Evolutionary conservation across 768 basidiomycete genomes (phyloP).

Genomic region (Tylopilus plumbeoviolaceoides): DNA sequence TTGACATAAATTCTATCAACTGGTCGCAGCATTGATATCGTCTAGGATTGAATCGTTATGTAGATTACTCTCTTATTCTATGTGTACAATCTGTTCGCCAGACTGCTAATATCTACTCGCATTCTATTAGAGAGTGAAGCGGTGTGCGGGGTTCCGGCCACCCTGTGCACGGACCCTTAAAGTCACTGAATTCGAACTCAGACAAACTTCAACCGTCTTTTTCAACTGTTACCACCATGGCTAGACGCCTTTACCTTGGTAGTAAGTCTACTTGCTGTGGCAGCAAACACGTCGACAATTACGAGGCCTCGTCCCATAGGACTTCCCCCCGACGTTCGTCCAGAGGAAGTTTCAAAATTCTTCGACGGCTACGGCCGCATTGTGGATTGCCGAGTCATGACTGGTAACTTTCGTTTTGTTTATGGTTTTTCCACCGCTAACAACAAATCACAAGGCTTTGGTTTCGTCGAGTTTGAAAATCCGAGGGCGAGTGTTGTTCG

Average conservation of each 20-base stretch:
- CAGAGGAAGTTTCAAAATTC: constrained; percentile 81
- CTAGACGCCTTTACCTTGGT: constrained; percentile 82
- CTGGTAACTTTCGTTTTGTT: constrained; percentile 48
- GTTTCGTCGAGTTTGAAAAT: constrained; percentile 95
- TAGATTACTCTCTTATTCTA: constrained; percentile 7
- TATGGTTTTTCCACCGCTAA: constrained; percentile 8
- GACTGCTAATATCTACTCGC: not conserved
- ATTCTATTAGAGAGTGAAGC: not conserved
- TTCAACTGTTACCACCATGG: constrained; percentile 50
- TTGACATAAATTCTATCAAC: constrained; percentile 91
- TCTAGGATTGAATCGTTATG: not conserved
- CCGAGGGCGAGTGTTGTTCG: constrained; percentile 46
- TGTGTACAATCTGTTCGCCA: constrained; percentile 13
- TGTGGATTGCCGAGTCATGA: constrained; percentile 92
- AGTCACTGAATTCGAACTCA: constrained; percentile 31
- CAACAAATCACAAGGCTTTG: constrained; percentile 61
- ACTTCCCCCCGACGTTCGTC: constrained; percentile 77
- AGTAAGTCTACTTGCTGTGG: constrained; percentile 42
- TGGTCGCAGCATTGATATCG: constrained; percentile 67
- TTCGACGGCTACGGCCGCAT: constrained; percentile 90
- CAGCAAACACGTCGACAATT: constrained; percentile 4
- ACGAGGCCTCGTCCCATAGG: constrained; percentile 38
- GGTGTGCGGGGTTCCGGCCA: constrained; percentile 18
- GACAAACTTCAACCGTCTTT: constrained; percentile 24
- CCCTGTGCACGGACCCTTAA: constrained; percentile 30